Evolutionary conservation across 2,329 filamentous ascomycete genomes (phyloP).

Genomic region (Exophiala sp.): DNA sequence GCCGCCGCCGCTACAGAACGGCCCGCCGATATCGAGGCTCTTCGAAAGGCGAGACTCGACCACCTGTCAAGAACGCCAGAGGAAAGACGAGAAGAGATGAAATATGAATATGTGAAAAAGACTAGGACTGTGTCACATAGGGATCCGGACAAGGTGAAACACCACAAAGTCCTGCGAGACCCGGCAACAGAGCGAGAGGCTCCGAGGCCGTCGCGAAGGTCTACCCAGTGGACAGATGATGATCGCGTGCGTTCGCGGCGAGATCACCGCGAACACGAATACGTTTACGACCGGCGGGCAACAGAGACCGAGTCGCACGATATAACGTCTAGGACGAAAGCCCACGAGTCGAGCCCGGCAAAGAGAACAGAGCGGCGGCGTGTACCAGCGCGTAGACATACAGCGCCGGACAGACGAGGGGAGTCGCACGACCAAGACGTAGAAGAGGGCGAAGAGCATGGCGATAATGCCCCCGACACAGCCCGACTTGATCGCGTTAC

Average conservation of each 20-base stretch:
- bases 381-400: constrained; percentile 17
- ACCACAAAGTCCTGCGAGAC: constrained; percentile 4
- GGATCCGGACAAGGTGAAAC: constrained; percentile 9
- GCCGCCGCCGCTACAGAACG: constrained; percentile 11
- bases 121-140: constrained; percentile 13
- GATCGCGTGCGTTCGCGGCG: neutral
- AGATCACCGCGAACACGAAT: constrained; percentile 19
- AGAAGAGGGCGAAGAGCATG: constrained; percentile 1
- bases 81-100: constrained; percentile 25
- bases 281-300: constrained; percentile 12
- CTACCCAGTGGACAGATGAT: constrained; percentile 8
- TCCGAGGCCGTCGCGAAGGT: neutral
- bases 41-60: constrained; percentile 28
- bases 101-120: constrained; percentile 26
- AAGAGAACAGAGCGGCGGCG: constrained; percentile 6
- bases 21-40: constrained; percentile 23
- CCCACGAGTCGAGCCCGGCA: neutral
- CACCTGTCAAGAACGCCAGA: constrained; percentile 22
- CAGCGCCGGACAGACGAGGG: constrained; percentile 14
- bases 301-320: neutral
- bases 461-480: neutral
- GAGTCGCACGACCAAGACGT: constrained; percentile 2
- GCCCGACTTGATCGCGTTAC: neutral
- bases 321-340: neutral
- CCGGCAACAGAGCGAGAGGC: neutral